These are phyloP conservation scores for Borovskyia barvae DNA, from an alignment of 208 protist genomes.

Conservation along the genomic window DNA sequence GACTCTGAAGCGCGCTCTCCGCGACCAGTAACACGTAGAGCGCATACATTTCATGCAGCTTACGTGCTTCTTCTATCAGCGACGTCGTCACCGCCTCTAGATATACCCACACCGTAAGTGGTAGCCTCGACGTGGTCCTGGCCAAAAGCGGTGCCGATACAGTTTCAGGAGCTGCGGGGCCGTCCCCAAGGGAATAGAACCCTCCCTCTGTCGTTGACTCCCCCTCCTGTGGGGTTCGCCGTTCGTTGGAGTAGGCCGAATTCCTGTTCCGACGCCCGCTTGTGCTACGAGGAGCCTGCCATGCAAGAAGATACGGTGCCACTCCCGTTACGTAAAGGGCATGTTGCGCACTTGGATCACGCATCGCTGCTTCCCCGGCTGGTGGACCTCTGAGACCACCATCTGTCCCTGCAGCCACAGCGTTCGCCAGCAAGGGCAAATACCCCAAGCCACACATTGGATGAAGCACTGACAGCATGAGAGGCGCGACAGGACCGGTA, in stretches of 20 bases:
- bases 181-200: too few relatives aligned
- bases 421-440: conserved; percentile 24
- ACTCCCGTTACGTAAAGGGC: conserved; percentile 11
- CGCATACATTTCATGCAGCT: conserved; percentile 19
- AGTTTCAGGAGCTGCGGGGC: too few relatives aligned
- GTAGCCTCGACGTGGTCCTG: conserved; percentile 1
- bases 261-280: too few relatives aligned
- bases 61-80: conserved; percentile 25
- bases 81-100: conserved; percentile 23
- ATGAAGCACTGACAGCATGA: conserved; percentile 38
- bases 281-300: too few relatives aligned
- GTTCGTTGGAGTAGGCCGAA: too few relatives aligned
- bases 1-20: conserved; percentile 9
- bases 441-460: conserved; percentile 45
- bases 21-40: conserved; percentile 15
- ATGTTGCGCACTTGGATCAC: background rate
- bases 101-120: conserved; percentile 22
- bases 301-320: conserved; percentile 26
- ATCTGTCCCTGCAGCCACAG: background rate
- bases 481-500: background rate
- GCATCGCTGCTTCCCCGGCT: background rate
- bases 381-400: background rate
- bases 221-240: too few relatives aligned
- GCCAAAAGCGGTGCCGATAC: too few relatives aligned
- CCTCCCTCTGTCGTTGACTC: too few relatives aligned